These are phyloP conservation scores for Boletellus sp. DNA, from an alignment of 1,284 basidiomycete species.

Conservation along the genomic window DNA sequence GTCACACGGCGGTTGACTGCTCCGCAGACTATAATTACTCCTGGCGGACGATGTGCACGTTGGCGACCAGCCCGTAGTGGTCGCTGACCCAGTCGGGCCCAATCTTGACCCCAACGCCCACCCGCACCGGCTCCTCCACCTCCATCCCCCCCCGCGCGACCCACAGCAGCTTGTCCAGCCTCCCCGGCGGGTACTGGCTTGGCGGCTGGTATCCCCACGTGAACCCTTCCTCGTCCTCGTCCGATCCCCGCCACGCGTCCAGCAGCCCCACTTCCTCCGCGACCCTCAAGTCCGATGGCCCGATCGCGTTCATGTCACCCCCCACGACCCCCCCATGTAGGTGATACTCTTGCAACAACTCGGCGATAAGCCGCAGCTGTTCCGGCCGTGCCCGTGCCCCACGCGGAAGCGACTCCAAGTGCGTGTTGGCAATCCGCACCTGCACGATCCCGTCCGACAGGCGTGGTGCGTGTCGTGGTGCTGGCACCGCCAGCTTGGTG, in stretches of 20 bases:
- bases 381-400: slow-evolving; percentile 44
- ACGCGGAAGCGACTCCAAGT: slow-evolving; percentile 56
- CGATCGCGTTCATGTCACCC: slow-evolving; percentile 70
- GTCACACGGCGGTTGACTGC: slow-evolving; percentile 1
- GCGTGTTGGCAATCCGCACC: slow-evolving; percentile 63
- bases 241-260: slow-evolving; percentile 51
- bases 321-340: slow-evolving; percentile 56
- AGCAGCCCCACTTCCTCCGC: slow-evolving; percentile 43
- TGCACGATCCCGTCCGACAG: slow-evolving; percentile 37
- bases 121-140: slow-evolving; percentile 48
- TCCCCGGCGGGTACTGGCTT: slow-evolving; percentile 40
- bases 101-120: slow-evolving; percentile 53
- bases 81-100: slow-evolving; percentile 55
- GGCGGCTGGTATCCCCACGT: slow-evolving; percentile 69
- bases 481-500: slow-evolving; percentile 42
- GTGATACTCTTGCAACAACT: slow-evolving; percentile 42
- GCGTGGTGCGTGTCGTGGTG: slow-evolving; percentile 22
- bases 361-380: slow-evolving; percentile 52
- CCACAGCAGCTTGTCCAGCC: slow-evolving; percentile 67
- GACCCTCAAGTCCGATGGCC: slow-evolving; percentile 40
- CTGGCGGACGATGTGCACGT: slow-evolving; percentile 35
- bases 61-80: slow-evolving; percentile 58
- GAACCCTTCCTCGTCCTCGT: slow-evolving; percentile 40
- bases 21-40: slow-evolving; percentile 1
- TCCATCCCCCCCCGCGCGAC: slow-evolving; percentile 42